Evolutionary conservation across 345 rosid genomes (phyloP), one percentile per base, ranked within the genome.

Genomic region (Eucalyptus urophylla): DNA sequence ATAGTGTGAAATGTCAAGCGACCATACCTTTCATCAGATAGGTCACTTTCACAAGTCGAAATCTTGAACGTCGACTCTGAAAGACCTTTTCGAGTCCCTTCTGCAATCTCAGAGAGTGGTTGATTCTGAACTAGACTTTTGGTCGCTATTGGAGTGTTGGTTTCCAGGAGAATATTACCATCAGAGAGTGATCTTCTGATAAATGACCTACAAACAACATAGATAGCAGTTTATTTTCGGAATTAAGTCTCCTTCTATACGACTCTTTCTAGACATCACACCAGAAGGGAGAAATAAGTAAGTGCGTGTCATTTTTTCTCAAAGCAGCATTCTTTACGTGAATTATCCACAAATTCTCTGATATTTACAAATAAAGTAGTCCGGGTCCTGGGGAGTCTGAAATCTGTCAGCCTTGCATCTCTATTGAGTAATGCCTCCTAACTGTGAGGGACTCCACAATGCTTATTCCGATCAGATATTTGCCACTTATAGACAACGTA

Each of bases 161-260:
- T 92, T 91, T 95, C 97, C 89, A 90, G 90, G 37, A 92, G 88
- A 88, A 98, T 94, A 91, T 95, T 97, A 85, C 99, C 99, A 88
- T 97, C 99, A 43, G 99, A 98, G 88, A 95, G 87, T 86, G 99
- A 98, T 93, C 99, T 95, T 93, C 94, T 97, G 67, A 98, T 43
- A 88, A 88, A 89, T 88, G 95, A 89, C 97, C 99, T 98, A 87
- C 89, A 90, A 86, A 86, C 62, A 24, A 69, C 69, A 49, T 54
- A 86, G 65, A 31, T 50, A 54, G 60, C 69, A 22, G 67, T 54
- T 49, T 49, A 86, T 49, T 86, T 49, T 86, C 14, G 60, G 43
- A 53, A 40, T 49, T 50, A 31, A n/a, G 87, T n/a, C 53, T 15
- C 21, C 87, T 58, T 58, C 76, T 76, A 40, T 40, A 47, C 24